Percentiles rank a stretch among this genome's conserved stretches.
Evolutionary conservation across 352 stramenopile genomes (phyloP).

Genomic region (Phytophthora rubi): DNA sequence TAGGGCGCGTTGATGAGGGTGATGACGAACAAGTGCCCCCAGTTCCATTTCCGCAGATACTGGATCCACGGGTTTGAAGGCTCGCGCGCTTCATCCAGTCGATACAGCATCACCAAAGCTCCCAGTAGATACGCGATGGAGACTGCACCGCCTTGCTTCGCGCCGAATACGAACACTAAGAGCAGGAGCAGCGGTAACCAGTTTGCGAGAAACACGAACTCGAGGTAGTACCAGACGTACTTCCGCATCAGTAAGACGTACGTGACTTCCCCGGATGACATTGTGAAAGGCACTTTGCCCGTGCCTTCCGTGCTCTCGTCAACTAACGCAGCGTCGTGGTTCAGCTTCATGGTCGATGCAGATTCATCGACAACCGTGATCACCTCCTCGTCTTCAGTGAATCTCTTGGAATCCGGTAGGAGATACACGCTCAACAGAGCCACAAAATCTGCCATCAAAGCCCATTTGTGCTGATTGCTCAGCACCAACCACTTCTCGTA

Average conservation of each 20-base stretch:
- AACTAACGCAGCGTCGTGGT: constrained; percentile 3
- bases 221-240: constrained; percentile 75
- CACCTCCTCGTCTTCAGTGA: constrained; percentile 36
- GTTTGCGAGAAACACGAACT: constrained; percentile 63
- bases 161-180: constrained; percentile 76
- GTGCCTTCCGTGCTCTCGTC: constrained; percentile 12
- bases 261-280: constrained; percentile 44
- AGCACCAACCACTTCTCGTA: constrained; percentile 76
- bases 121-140: constrained; percentile 80
- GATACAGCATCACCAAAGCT: constrained; percentile 79
- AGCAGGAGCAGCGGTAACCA: constrained; percentile 80
- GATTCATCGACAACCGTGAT: constrained; percentile 43
- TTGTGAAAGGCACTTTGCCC: constrained; percentile 5
- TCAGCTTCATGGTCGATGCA: constrained; percentile 19
- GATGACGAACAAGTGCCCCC: constrained; percentile 83
- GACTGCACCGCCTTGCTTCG: constrained; percentile 69
- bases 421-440: constrained; percentile 72
- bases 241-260: constrained; percentile 66
- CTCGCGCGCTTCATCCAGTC: constrained; percentile 69
- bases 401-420: constrained; percentile 62
- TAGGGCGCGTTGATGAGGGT: constrained; percentile 73
- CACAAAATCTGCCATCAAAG: constrained; percentile 77
- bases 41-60: constrained; percentile 83
- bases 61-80: constrained; percentile 73
- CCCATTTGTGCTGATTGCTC: constrained; percentile 80